Base-by-base conservation (phyloP, 768 basidiomycete genomes). In the Mycena amicta region DNA sequence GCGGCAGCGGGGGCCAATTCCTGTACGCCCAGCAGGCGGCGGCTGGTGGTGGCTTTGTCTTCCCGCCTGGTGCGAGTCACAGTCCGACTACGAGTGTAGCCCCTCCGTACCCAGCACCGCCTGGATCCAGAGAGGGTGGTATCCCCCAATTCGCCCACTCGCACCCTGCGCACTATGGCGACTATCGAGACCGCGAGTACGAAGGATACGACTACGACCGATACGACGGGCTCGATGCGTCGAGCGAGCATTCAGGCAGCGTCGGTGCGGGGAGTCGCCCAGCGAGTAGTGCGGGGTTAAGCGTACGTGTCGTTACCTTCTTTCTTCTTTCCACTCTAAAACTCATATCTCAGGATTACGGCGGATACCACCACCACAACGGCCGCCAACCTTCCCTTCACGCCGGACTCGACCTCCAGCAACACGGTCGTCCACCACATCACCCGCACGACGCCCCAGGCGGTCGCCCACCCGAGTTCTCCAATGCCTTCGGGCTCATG, bases 401-500 rank as follows among this genome's bases (percentile, higher is more conserved):
- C n/a, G n/a, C n/a, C n/a, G n/a, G n/a, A n/a, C 43, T 45, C 45
- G 22, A 39, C 37, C 5, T 37, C 5, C 52, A 53, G 50, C 40
- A 50, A 23, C 59, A 12, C 41, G 41, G 8, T 8, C 43, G 43
- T 16, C 43, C 43, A 16, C 43, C 43, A 13, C 8, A 54, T 5
- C 30, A 55, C 25, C 12, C 8, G 12, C 47, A 8, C 11, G 15
- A 25, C n/a, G n/a, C n/a, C n/a, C n/a, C n/a, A n/a, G n/a, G n/a
- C n/a, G 23, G 50, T 15, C 45, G 41, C 25, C 52, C 37, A 22
- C 53, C 56, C 55, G 47, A 60, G 63, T 82, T 88, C 66, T 83
- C 81, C 3, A 81, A 79, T 23, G 87, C 86, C 1, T 92, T 93
- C 67, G 90, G 88, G 6, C 77, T 88, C 52, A 83, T 93, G 85